Base-by-base conservation (phyloP, 305 asterid genomes). In the Fraxinus ornus region DNA sequence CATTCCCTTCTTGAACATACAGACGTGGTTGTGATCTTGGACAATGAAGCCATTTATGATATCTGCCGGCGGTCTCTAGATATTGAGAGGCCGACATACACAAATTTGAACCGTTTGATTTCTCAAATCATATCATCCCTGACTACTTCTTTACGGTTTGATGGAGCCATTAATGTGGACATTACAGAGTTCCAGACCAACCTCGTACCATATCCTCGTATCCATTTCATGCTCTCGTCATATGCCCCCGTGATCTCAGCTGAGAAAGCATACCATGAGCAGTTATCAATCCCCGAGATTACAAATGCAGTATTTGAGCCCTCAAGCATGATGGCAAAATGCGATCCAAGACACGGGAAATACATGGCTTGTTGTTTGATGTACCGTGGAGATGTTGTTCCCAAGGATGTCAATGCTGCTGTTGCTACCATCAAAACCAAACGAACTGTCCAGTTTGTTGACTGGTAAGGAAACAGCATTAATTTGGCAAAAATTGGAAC, bases 151-250 rank as follows among this genome's bases (percentile, higher is more conserved):
- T 87, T 91, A 75, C 85, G 94, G 78, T 91, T 91, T 71, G 94
- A 91, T 76, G 94, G 94, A 81, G 94, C 94, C 85, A 90, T 91
- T 37, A 91, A 91, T 72, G 94, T 91, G 26, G 94, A 90, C 66
- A 81, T 57, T 21, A 19, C 68, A 7, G 68, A 89, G 86, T 89
- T 89, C 84, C 92, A 89, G 75, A 89, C 92, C 75, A 89, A 89
- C 79, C 92, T 89, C 15, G 92, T 89, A 17, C 90, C 92, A 0
- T 89, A 89, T 83, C 92, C 92, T 36, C 92, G 92, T 47, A 89
- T 89, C 82, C 92, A 89, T 76, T 89, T 89, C 89, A 89, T 89
- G 92, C 77, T 89, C 77, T 89, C 92, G 37, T 89, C 92, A 6
- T 89, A 84, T 75, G 90, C 92, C 37, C 92, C 92, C 0, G 90